Evolutionary conservation across 768 basidiomycete species (phyloP).

Genomic region (Hortiboletus flavorubellus): DNA sequence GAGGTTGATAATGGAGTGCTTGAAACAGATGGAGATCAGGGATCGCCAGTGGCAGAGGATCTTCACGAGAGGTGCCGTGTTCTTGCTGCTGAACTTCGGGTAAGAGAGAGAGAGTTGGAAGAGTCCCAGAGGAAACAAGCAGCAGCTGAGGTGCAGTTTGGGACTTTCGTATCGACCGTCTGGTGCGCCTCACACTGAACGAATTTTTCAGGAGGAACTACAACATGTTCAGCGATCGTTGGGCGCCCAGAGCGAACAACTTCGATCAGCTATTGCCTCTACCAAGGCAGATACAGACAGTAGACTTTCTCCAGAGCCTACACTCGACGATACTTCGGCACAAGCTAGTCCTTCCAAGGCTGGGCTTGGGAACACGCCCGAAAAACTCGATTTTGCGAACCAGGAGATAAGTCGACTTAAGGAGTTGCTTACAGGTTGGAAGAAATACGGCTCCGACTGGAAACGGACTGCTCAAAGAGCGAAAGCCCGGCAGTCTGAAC

Average conservation of each 20-base stretch:
- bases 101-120: slow-evolving; percentile 20
- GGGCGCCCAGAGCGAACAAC: slow-evolving; percentile 18
- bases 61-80: slow-evolving; percentile 15
- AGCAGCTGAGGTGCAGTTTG: slow-evolving; percentile 21
- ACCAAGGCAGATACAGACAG: slow-evolving; percentile 1
- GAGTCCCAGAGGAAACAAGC: slow-evolving; percentile 12
- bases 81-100: slow-evolving; percentile 17
- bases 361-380: slow-evolving; percentile 1
- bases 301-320: neutral
- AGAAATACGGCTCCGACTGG: slow-evolving; percentile 24
- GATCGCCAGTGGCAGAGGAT: neutral
- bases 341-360: slow-evolving; percentile 1
- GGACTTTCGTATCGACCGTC: neutral
- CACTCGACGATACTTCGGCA: slow-evolving; percentile 2
- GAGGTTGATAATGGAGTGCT: slow-evolving; percentile 6
- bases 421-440: slow-evolving; percentile 21
- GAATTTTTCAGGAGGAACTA: slow-evolving; percentile 19
- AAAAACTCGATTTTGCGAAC: slow-evolving; percentile 15
- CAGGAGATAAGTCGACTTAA: slow-evolving; percentile 20
- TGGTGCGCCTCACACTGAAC: slow-evolving; percentile 7
- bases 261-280: slow-evolving; percentile 14
- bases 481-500: slow-evolving; percentile 9
- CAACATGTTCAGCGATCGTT: slow-evolving; percentile 12
- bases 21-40: slow-evolving; percentile 11
- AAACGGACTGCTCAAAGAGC: slow-evolving; percentile 21